A percentile compares a stretch with the other conserved stretches of the same genome.
Evolutionary conservation across 176 grass and related monocot genomes (phyloP).

Genomic region (Ensete ventricosum): DNA sequence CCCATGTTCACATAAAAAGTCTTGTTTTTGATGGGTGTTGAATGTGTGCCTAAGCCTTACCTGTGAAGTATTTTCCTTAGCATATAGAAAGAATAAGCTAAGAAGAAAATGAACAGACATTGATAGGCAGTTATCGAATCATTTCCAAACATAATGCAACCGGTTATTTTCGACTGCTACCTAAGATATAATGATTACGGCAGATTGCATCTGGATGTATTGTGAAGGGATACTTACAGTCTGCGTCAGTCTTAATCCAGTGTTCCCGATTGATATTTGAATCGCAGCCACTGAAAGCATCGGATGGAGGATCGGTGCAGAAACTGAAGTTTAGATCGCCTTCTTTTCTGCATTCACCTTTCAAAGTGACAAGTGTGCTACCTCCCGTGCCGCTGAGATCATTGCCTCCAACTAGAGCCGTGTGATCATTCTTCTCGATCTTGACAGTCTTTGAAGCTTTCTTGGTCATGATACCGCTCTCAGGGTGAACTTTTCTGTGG

Average conservation of each 20-base stretch:
- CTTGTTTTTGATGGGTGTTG: too few species aligned
- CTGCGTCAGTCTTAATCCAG: slow-evolving; percentile 96
- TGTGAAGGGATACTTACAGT: slow-evolving; percentile 52
- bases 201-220: too few species aligned
- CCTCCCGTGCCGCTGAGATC: not conserved
- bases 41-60: too few species aligned
- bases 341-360: slow-evolving; percentile 22
- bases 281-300: slow-evolving; percentile 14
- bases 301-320: slow-evolving; percentile 42
- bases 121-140: not conserved
- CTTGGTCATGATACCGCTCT: slow-evolving; percentile 29
- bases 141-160: not conserved
- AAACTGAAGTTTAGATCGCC: slow-evolving; percentile 33
- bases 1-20: too few species aligned
- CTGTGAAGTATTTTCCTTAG: too few species aligned
- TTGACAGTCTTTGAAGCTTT: slow-evolving; percentile 17
- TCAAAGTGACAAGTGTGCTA: slow-evolving; percentile 20
- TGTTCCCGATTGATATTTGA: slow-evolving; percentile 49
- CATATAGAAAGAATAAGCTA: too few species aligned
- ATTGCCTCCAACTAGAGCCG: not conserved
- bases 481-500: slow-evolving; percentile 91
- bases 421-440: slow-evolving; percentile 17
- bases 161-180: not conserved
- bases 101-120: too few species aligned
- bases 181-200: not conserved